Conservation (phyloP, 2,329 filamentous ascomycete genomes). For the Allantophomopsis lycopodina region DNA sequence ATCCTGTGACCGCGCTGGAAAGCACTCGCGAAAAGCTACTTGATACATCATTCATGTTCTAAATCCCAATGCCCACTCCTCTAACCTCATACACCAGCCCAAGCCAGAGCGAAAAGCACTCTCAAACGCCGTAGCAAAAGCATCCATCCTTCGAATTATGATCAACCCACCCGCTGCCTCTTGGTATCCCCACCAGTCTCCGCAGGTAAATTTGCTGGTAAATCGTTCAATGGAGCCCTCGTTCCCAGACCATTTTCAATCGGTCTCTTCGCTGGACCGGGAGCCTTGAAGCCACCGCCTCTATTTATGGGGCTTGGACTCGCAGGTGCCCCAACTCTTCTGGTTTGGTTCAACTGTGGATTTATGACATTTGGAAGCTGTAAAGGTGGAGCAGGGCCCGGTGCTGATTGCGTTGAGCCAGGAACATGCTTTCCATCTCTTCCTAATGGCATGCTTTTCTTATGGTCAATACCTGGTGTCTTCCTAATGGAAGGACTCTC, state of each 20-base stretch:
- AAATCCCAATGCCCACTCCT: too few relatives aligned
- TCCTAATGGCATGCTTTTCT: slow-evolving; percentile 55
- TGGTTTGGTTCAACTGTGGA: slow-evolving; percentile 35
- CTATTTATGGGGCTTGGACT: slow-evolving; percentile 42
- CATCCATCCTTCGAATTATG: too few relatives aligned
- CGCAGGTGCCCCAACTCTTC: slow-evolving; percentile 45
- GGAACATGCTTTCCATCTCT: slow-evolving; percentile 39
- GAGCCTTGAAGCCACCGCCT: slow-evolving; percentile 41
- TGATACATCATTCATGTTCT: too few relatives aligned
- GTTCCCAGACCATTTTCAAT: slow-evolving; percentile 5
- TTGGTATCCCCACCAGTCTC: slow-evolving; percentile 14
- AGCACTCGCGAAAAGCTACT: too few relatives aligned
- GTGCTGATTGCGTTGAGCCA: slow-evolving; percentile 14
- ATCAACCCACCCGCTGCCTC: slow-evolving; percentile 13
- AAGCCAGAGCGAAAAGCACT: neutral
- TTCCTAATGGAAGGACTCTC: slow-evolving; percentile 80
- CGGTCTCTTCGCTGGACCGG: slow-evolving; percentile 29
- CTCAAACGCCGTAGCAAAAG: slow-evolving; percentile 2
- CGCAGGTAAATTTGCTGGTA: slow-evolving; percentile 12
- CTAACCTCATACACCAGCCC: too few relatives aligned
- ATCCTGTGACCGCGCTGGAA: too few relatives aligned
- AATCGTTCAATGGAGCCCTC: slow-evolving; percentile 14
- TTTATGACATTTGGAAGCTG: slow-evolving; percentile 30
- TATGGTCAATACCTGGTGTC: slow-evolving; percentile 78
- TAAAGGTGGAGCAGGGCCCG: slow-evolving; percentile 4